phyloP scores from a whole-genome alignment of 176 grass and related monocot genomes.

The Alloteropsis semialata region DNA sequence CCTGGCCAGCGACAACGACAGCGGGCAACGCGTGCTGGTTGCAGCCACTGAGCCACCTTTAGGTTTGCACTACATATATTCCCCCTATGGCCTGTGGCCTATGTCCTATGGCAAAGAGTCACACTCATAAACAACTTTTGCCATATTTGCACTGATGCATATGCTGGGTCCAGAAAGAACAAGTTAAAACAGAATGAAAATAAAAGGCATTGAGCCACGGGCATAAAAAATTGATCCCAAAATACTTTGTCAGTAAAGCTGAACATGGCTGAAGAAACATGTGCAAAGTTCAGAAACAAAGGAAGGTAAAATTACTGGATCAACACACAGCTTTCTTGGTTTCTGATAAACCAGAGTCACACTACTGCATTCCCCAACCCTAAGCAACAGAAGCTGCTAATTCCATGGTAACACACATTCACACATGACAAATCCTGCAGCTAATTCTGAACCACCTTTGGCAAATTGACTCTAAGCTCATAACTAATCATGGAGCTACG shows the following conservation, averaged over 20 bases:
- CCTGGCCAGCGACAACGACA: no score
- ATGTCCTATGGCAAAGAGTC: background rate
- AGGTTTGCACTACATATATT: no score
- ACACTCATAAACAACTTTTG: background rate
- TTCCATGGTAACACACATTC: background rate
- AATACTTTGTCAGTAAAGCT: background rate
- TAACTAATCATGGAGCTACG: background rate
- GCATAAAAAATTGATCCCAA: background rate
- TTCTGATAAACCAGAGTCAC: background rate
- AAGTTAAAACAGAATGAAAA: background rate
- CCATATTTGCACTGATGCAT: background rate
- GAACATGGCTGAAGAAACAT: constrained; percentile 15
- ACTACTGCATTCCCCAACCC: background rate
- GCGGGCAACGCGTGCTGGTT: no score
- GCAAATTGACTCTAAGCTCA: background rate
- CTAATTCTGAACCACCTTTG: constrained; percentile 1
- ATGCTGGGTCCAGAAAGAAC: background rate
- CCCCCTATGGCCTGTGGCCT: no score
- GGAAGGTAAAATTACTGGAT: background rate
- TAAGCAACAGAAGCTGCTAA: background rate
- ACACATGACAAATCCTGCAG: background rate
- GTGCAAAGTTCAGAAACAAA: background rate
- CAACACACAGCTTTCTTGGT: background rate
- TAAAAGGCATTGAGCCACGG: background rate
- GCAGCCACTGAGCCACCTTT: no score